A percentile compares a stretch with the other conserved stretches of the same genome.
Evolutionary conservation across 2,329 filamentous ascomycete genomes (phyloP).

Genomic region (Helminthosporium solani): DNA sequence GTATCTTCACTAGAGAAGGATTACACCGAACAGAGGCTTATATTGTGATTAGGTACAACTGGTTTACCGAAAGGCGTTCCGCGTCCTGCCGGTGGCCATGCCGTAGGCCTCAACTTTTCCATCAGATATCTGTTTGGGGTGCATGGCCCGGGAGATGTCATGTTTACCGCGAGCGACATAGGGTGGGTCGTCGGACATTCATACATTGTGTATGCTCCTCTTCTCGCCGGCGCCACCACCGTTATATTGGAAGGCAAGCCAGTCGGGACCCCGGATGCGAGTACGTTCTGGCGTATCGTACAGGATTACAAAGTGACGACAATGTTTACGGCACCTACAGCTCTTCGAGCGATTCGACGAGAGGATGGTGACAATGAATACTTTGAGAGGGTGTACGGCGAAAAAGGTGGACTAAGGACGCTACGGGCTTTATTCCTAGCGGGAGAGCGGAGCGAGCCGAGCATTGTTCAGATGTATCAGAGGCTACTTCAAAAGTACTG

Average conservation of each 20-base stretch:
- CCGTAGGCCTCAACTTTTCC: slow-evolving; percentile 78
- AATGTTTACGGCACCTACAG: slow-evolving; percentile 79
- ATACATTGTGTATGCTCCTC: slow-evolving; percentile 86
- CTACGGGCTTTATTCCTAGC: slow-evolving; percentile 80
- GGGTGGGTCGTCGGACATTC: slow-evolving; percentile 79
- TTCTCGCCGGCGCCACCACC: slow-evolving; percentile 81
- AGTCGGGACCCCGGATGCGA: slow-evolving; percentile 81
- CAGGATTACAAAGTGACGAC: slow-evolving; percentile 83
- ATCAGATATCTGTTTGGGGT: slow-evolving; percentile 83
- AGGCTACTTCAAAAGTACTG: slow-evolving; percentile 67
- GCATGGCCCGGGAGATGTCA: slow-evolving; percentile 78
- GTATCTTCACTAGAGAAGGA: too few relatives aligned
- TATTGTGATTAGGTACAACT: slow-evolving; percentile 59
- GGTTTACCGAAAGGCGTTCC: slow-evolving; percentile 81
- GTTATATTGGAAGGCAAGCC: slow-evolving; percentile 94
- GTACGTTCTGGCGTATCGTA: slow-evolving; percentile 83
- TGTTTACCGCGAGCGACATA: slow-evolving; percentile 80
- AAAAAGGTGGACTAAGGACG: slow-evolving; percentile 67
- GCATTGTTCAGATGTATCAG: slow-evolving; percentile 80
- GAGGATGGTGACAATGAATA: slow-evolving; percentile 75
- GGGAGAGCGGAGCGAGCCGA: slow-evolving; percentile 85
- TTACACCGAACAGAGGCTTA: neutral
- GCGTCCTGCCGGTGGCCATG: slow-evolving; percentile 80
- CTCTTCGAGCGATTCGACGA: slow-evolving; percentile 80
- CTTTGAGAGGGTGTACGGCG: slow-evolving; percentile 61